phyloP scores from a whole-genome alignment of 768 basidiomycete species.

The Pholiota molesta region DNA sequence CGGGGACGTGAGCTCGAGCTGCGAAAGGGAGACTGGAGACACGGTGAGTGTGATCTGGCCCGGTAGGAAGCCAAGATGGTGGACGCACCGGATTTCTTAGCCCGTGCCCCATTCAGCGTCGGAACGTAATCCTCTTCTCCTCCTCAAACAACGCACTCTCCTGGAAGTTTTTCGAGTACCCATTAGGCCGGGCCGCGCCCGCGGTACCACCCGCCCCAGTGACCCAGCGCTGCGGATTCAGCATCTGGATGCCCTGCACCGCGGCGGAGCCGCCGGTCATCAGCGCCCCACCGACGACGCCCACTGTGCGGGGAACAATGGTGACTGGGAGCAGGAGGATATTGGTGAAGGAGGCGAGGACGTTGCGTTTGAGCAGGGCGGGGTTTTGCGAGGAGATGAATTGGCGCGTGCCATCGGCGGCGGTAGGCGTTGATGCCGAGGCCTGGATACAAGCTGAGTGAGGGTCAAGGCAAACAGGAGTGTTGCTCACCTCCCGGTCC shows the following conservation, averaged over 20 bases:
- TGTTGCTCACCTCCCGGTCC: conserved; percentile 66
- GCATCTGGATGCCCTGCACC: conserved; percentile 84
- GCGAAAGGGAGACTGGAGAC: conserved; percentile 8
- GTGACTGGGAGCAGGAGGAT: conserved; percentile 92
- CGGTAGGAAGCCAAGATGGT: no score
- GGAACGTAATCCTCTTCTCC: conserved; percentile 23
- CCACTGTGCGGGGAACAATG: conserved; percentile 86
- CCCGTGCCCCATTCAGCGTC: background rate
- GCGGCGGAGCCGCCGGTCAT: conserved; percentile 76
- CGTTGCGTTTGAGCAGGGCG: conserved; percentile 88
- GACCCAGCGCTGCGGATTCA: conserved; percentile 87
- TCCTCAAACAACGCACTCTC: conserved; percentile 54
- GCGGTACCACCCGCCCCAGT: conserved; percentile 39
- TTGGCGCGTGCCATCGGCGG: conserved; percentile 39
- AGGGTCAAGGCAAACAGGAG: background rate
- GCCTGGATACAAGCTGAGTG: conserved; percentile 6
- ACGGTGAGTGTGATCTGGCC: no score
- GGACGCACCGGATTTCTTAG: conserved; percentile 15
- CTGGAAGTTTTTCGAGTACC: conserved; percentile 42
- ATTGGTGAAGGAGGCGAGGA: conserved; percentile 89
- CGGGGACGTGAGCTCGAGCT: conserved; percentile 17
- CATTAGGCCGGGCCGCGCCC: conserved; percentile 18
- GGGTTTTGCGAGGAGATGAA: conserved; percentile 89
- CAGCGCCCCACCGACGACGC: conserved; percentile 67
- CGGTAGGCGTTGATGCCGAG: conserved; percentile 15